Evolutionary conservation across 2,329 filamentous ascomycete species (phyloP).

Genomic region (Talaromyces sp.): DNA sequence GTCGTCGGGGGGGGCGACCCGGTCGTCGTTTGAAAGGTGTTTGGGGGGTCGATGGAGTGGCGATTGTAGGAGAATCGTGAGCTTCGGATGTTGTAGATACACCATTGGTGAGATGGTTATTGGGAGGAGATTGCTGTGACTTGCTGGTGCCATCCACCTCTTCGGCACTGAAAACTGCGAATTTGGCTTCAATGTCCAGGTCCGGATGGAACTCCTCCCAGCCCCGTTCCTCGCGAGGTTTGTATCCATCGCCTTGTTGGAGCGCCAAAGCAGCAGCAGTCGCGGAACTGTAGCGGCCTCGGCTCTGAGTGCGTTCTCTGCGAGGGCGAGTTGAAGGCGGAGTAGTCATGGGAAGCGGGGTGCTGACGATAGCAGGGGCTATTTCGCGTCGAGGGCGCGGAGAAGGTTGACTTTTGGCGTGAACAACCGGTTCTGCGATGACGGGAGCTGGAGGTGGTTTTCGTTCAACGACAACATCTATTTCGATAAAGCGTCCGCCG

Average conservation of each 20-base stretch:
- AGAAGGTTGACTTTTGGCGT: slow-evolving; percentile 46
- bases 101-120: slow-evolving; percentile 28
- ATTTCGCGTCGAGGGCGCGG: slow-evolving; percentile 55
- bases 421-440: slow-evolving; percentile 19
- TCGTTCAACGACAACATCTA: slow-evolving; percentile 56
- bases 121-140: slow-evolving; percentile 33
- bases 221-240: slow-evolving; percentile 90
- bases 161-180: slow-evolving; percentile 75
- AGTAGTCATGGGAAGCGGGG: slow-evolving; percentile 31
- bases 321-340: slow-evolving; percentile 40
- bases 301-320: slow-evolving; percentile 43
- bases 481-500: slow-evolving; percentile 77
- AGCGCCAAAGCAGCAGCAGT: slow-evolving; percentile 84
- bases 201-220: slow-evolving; percentile 99
- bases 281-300: slow-evolving; percentile 75
- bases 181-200: slow-evolving; percentile 78
- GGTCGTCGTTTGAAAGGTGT: slow-evolving; percentile 57
- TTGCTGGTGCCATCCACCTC: slow-evolving; percentile 69
- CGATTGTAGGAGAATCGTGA: slow-evolving; percentile 41
- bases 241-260: slow-evolving; percentile 92
- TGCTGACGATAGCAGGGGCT: slow-evolving; percentile 32
- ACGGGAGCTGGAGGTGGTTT: slow-evolving; percentile 43
- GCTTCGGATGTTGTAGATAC: slow-evolving; percentile 28
- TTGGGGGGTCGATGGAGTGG: slow-evolving; percentile 38
- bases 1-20: slow-evolving; percentile 63